Conservation (phyloP, 441 rosid species). For the Syzygium malaccense region DNA sequence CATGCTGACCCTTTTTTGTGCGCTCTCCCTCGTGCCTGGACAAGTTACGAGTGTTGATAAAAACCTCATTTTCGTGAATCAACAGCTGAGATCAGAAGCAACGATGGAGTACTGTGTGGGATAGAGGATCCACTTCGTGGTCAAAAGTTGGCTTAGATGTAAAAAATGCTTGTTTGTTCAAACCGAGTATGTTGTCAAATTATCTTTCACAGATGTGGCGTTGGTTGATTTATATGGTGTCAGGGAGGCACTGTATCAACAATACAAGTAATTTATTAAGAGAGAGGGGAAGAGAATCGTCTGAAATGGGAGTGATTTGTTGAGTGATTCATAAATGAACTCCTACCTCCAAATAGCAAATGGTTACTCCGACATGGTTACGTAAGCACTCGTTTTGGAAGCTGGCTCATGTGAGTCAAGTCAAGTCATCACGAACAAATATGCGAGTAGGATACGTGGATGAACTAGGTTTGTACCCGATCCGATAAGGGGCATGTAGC, state of each 20-base stretch:
- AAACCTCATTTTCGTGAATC: not conserved
- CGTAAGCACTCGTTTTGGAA: not conserved
- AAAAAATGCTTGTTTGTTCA: not conserved
- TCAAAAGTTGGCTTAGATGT: not conserved
- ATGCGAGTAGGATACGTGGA: not conserved
- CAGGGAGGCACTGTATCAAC: not conserved
- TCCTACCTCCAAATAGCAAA: not conserved
- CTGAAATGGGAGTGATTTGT: not conserved
- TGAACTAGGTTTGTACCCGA: not conserved
- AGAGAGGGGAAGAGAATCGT: not conserved
- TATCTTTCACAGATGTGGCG: not conserved
- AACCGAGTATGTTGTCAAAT: not conserved
- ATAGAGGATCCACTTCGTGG: not conserved
- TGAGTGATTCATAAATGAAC: not conserved
- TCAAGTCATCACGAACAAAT: not conserved
- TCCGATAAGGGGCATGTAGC: not conserved
- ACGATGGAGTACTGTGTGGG: not conserved
- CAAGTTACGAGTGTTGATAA: not conserved
- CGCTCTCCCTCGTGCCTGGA: not conserved
- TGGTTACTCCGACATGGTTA: not conserved
- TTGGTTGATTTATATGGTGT: not conserved
- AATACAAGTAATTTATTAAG: not conserved
- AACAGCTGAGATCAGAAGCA: not conserved
- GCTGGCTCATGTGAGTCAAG: not conserved
- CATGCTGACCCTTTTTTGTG: not conserved